Percentiles rank a stretch among this genome's conserved stretches.
phyloP scores from a whole-genome alignment of 352 stramenopile species.

The Pythium aristosporum region DNA sequence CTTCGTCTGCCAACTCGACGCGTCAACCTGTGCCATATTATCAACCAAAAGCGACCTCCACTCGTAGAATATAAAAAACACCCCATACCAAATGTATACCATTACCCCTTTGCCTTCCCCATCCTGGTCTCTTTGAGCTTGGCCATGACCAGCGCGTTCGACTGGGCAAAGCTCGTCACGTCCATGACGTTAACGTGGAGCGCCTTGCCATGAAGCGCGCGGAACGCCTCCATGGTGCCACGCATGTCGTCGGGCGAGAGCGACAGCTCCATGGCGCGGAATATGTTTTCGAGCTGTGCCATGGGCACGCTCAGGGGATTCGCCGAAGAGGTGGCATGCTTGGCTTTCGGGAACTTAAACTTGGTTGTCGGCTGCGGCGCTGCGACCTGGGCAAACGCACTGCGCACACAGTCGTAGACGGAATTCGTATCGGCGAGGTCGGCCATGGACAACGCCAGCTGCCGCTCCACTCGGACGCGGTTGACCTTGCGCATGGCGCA shows the following conservation, averaged over 20 bases:
- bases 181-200: slow-evolving; percentile 66
- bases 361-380: background rate
- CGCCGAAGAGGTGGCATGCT: slow-evolving; percentile 5
- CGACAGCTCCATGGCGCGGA: slow-evolving; percentile 35
- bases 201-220: slow-evolving; percentile 34
- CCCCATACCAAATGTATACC: slow-evolving; percentile 25
- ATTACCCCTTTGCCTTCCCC: slow-evolving; percentile 7
- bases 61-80: slow-evolving; percentile 22
- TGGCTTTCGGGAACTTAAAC: slow-evolving; percentile 29
- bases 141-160: slow-evolving; percentile 27
- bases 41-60: slow-evolving; percentile 14
- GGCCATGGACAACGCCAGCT: slow-evolving; percentile 41
- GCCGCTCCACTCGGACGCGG: slow-evolving; percentile 45
- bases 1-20: background rate
- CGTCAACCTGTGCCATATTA: slow-evolving; percentile 27
- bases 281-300: slow-evolving; percentile 40
- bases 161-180: slow-evolving; percentile 50
- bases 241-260: slow-evolving; percentile 36
- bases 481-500: slow-evolving; percentile 53
- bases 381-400: slow-evolving; percentile 42
- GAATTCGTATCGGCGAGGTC: slow-evolving; percentile 48
- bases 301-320: slow-evolving; percentile 45
- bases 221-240: slow-evolving; percentile 33
- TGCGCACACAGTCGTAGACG: slow-evolving; percentile 44
- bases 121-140: slow-evolving; percentile 13